Percentiles rank a stretch among this genome's conserved stretches.
These are phyloP conservation scores for Leishmania tarentolae DNA, from an alignment of 208 protist genomes.

Conservation along the genomic window DNA sequence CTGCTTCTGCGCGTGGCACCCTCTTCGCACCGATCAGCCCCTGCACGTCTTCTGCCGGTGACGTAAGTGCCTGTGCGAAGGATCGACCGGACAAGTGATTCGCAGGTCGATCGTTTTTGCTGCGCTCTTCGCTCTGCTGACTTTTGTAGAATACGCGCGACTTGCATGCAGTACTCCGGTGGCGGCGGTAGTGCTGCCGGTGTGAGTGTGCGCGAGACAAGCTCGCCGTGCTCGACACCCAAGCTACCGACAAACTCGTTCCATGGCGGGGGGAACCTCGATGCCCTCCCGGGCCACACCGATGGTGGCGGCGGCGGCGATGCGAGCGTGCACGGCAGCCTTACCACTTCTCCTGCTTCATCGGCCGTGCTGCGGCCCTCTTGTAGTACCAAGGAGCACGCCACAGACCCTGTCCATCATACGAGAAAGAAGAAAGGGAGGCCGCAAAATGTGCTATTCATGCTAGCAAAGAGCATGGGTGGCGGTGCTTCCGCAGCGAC, in stretches of 20 bases:
- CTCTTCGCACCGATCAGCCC: background rate
- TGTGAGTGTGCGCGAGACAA: background rate
- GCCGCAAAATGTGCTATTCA: conserved; percentile 27
- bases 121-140: background rate
- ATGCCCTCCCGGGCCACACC: background rate
- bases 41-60: too few species aligned
- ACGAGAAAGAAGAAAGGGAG: conserved; percentile 19
- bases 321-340: background rate
- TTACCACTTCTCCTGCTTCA: background rate
- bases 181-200: background rate
- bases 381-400: background rate
- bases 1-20: background rate
- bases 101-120: background rate
- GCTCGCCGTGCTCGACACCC: conserved; percentile 9
- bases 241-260: background rate
- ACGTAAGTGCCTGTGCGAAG: background rate
- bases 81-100: background rate
- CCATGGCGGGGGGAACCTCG: background rate
- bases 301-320: background rate
- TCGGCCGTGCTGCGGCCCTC: background rate
- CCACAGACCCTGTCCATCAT: background rate
- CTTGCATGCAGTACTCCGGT: background rate
- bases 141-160: background rate
- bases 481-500: conserved; percentile 3
- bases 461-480: conserved; percentile 14